These are phyloP conservation scores for Colletotrichum cereale DNA, from an alignment of 2,329 filamentous ascomycete genomes.

Conservation along the genomic window DNA sequence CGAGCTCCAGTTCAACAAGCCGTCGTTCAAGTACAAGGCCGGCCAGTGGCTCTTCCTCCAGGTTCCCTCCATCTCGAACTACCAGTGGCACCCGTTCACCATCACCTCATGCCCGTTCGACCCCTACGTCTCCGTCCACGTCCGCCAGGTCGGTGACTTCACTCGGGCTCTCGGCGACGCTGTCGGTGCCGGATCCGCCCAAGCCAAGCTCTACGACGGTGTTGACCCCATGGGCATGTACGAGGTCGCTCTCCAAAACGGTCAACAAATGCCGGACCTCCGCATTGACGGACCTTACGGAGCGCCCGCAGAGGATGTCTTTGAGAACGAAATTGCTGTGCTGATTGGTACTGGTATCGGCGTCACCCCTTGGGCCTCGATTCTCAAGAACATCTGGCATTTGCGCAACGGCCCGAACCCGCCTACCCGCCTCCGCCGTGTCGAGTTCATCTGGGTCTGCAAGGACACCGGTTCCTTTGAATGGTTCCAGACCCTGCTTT, in stretches of 20 bases:
- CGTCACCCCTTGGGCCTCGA: constrained; percentile 87
- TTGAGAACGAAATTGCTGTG: constrained; percentile 90
- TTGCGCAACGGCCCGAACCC: constrained; percentile 91
- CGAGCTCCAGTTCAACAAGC: constrained; percentile 97
- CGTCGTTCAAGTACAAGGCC: constrained; percentile 97
- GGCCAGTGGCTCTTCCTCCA: constrained; percentile 99
- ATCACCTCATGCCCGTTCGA: constrained; percentile 99
- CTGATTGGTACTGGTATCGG: constrained; percentile 89
- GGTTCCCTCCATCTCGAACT: constrained; percentile 85
- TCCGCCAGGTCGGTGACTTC: constrained; percentile 97
- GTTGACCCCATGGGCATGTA: constrained; percentile 97
- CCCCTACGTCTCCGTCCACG: constrained; percentile 92
- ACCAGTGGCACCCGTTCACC: constrained; percentile 99
- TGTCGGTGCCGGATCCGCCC: constrained; percentile 89
- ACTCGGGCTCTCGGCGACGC: constrained; percentile 94
- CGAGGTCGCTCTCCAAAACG: constrained; percentile 94
- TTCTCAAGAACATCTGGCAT: constrained; percentile 98
- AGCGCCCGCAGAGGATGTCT: constrained; percentile 96
- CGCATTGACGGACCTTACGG: constrained; percentile 97
- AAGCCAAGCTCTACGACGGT: constrained; percentile 89
- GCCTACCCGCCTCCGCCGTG: constrained; percentile 87
- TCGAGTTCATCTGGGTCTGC: constrained; percentile 99
- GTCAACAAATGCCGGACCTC: constrained; percentile 89
- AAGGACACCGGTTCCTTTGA: constrained; percentile 96
- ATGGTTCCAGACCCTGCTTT: constrained; percentile 97